These are phyloP conservation scores for Allium fistulosum DNA, from an alignment of 106 monocot genomes.

Conservation along the genomic window DNA sequence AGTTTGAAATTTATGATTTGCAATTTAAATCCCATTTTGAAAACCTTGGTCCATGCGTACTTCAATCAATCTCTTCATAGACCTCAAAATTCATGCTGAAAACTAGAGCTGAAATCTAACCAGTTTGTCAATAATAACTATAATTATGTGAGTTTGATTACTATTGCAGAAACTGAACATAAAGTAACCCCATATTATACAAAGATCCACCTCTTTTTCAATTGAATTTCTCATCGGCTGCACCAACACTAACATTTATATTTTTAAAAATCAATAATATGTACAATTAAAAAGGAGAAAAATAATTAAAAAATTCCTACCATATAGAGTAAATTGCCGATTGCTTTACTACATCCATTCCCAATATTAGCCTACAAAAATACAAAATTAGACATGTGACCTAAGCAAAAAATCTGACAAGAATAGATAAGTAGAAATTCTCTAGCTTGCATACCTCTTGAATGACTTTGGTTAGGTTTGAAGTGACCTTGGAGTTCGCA, in stretches of 20 bases:
- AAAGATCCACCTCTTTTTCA: background rate
- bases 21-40: too few relatives aligned
- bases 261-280: too few relatives aligned
- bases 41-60: too few relatives aligned
- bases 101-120: too few relatives aligned
- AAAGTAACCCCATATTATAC: background rate
- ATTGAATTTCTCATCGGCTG: background rate
- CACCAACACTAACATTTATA: too few relatives aligned
- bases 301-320: slow-evolving; percentile 19
- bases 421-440: background rate
- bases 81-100: too few relatives aligned
- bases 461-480: slow-evolving; percentile 86
- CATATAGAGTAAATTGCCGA: slow-evolving; percentile 88
- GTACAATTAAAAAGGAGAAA: background rate
- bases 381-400: background rate
- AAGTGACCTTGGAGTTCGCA: slow-evolving; percentile 78
- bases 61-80: too few relatives aligned
- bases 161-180: background rate
- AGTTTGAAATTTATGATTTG: too few relatives aligned
- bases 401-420: background rate
- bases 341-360: slow-evolving; percentile 60
- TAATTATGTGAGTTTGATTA: too few relatives aligned
- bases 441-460: slow-evolving; percentile 41
- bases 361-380: slow-evolving; percentile 45
- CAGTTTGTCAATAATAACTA: too few relatives aligned